These are phyloP conservation scores for Arthrobotrys megalospora DNA, from an alignment of 2,329 filamentous ascomycete genomes.

Conservation along the genomic window DNA sequence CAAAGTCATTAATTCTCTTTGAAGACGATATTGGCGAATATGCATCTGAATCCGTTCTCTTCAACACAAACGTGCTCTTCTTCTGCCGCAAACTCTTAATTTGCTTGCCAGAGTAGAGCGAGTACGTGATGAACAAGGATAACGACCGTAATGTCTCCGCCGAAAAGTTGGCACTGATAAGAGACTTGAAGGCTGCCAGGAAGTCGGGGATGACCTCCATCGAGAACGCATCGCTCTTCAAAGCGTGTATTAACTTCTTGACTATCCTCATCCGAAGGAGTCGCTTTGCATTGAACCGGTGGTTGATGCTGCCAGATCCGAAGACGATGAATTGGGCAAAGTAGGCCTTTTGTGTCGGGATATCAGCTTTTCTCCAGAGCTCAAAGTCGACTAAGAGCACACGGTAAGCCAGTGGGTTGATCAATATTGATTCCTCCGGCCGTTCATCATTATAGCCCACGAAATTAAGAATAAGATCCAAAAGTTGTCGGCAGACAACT, in stretches of 20 bases:
- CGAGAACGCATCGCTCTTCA: conserved; percentile 86
- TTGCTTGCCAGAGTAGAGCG: conserved; percentile 77
- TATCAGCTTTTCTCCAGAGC: conserved; percentile 86
- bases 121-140: conserved; percentile 92
- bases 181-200: conserved; percentile 81
- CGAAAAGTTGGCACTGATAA: conserved; percentile 85
- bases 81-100: conserved; percentile 68
- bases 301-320: conserved; percentile 89
- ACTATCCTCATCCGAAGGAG: conserved; percentile 92
- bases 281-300: conserved; percentile 90
- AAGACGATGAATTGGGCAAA: conserved; percentile 93
- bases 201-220: conserved; percentile 82
- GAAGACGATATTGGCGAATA: conserved; percentile 60
- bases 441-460: conserved; percentile 87
- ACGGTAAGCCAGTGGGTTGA: conserved; percentile 94
- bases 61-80: conserved; percentile 68
- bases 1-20: conserved; percentile 62
- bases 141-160: conserved; percentile 88
- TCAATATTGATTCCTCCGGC: conserved; percentile 89
- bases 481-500: conserved; percentile 73
- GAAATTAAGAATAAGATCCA: conserved; percentile 85
- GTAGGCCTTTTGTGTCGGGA: conserved; percentile 86
- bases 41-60: conserved; percentile 64
- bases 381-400: conserved; percentile 93
- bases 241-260: conserved; percentile 87